Evolutionary conservation across 2,329 filamentous ascomycete genomes (phyloP).

Genomic region (Phialophora verrucosa): DNA sequence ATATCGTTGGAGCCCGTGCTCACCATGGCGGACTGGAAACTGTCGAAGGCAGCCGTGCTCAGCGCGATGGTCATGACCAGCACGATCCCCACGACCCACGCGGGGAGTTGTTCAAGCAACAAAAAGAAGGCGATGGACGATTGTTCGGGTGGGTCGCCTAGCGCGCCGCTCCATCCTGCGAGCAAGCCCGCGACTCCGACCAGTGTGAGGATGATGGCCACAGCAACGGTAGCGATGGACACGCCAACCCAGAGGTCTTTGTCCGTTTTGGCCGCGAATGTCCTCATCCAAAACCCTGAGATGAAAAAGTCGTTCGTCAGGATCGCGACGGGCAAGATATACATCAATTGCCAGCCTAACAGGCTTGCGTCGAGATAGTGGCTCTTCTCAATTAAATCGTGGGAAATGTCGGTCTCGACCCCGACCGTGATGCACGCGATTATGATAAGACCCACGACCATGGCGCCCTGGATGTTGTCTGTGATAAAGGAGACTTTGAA

Average conservation of each 20-base stretch:
- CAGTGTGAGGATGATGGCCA: conserved; percentile 73
- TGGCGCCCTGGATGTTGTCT: conserved; percentile 78
- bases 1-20: conserved; percentile 84
- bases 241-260: conserved; percentile 77
- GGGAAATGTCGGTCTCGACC: conserved; percentile 74
- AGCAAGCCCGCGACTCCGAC: conserved; percentile 76
- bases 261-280: conserved; percentile 79
- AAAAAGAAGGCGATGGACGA: conserved; percentile 77
- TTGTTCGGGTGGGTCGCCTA: conserved; percentile 64
- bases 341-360: conserved; percentile 83
- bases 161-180: conserved; percentile 76
- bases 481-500: conserved; percentile 86
- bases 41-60: conserved; percentile 79
- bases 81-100: conserved; percentile 81
- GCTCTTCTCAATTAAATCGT: conserved; percentile 69
- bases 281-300: conserved; percentile 82
- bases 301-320: conserved; percentile 87
- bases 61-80: conserved; percentile 80
- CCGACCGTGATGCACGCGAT: conserved; percentile 80
- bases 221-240: conserved; percentile 67
- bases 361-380: conserved; percentile 71
- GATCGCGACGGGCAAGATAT: conserved; percentile 81
- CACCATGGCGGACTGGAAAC: conserved; percentile 80
- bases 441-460: conserved; percentile 76
- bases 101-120: conserved; percentile 72